A percentile compares a stretch with the other conserved stretches of the same genome.
Conservation (phyloP, 192 early-diverging fungal species). For the Thamnidium elegans region DNA sequence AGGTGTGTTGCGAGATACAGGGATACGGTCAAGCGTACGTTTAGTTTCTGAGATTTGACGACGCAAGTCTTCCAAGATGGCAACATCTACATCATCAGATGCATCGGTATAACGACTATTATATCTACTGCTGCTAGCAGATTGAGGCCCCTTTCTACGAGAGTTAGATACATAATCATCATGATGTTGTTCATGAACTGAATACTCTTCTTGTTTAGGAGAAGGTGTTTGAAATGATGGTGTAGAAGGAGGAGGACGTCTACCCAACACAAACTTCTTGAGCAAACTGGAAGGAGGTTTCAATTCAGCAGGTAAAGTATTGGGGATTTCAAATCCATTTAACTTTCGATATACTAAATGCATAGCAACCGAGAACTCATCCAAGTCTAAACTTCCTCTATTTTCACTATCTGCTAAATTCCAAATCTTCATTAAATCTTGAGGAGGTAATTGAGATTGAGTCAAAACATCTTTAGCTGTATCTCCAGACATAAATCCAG, state of each 20-base stretch:
- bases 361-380: conserved; percentile 98
- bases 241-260: conserved; percentile 18
- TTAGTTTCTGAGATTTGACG: conserved; percentile 17
- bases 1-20: neutral
- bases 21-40: neutral
- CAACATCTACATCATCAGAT: neutral
- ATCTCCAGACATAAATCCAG: conserved; percentile 50
- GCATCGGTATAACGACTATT: neutral
- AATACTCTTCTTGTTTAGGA: neutral
- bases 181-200: conserved; percentile 7
- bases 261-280: conserved; percentile 33
- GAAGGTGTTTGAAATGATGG: conserved; percentile 2
- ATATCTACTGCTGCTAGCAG: neutral
- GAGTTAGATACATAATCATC: conserved; percentile 35
- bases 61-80: conserved; percentile 17
- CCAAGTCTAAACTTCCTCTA: conserved; percentile 83
- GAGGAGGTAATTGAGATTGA: conserved; percentile 49
- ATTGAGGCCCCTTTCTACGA: conserved; percentile 19
- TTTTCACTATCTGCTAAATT: conserved; percentile 76
- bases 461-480: conserved; percentile 58
- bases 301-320: conserved; percentile 75
- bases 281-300: conserved; percentile 72
- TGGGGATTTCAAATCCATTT: conserved; percentile 78
- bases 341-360: conserved; percentile 90
- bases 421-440: conserved; percentile 58